A percentile compares a stretch with the other conserved stretches of the same genome.
These are phyloP conservation scores for Fusarium falciforme DNA, from an alignment of 2,329 filamentous ascomycete genomes.

Conservation along the genomic window DNA sequence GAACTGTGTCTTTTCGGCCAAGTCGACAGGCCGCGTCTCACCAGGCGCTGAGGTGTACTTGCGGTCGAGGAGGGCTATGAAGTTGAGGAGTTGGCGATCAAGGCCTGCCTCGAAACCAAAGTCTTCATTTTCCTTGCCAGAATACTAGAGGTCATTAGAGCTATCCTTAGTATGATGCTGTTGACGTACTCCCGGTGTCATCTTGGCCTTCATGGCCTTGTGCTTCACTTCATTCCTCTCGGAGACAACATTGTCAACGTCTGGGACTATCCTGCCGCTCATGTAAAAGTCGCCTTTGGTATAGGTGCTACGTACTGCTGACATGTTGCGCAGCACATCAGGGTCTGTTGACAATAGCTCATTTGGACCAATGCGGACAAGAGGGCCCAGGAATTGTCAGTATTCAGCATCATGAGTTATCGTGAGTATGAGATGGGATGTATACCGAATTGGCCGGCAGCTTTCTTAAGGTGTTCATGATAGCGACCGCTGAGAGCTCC, in stretches of 20 bases:
- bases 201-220: slow-evolving; percentile 55
- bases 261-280: slow-evolving; percentile 62
- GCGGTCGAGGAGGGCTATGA: slow-evolving; percentile 58
- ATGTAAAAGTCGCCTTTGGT: slow-evolving; percentile 58
- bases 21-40: slow-evolving; percentile 55
- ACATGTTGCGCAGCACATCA: slow-evolving; percentile 52
- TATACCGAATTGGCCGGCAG: slow-evolving; percentile 42
- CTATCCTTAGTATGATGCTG: not conserved
- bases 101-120: slow-evolving; percentile 55
- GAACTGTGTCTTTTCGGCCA: slow-evolving; percentile 62
- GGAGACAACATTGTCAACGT: slow-evolving; percentile 65
- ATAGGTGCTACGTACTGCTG: slow-evolving; percentile 51
- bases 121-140: slow-evolving; percentile 60
- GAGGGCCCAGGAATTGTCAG: slow-evolving; percentile 39
- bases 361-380: slow-evolving; percentile 58
- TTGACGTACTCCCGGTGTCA: slow-evolving; percentile 55
- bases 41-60: slow-evolving; percentile 58
- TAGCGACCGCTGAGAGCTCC: slow-evolving; percentile 44
- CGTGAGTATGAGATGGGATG: too few species aligned
- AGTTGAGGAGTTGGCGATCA: slow-evolving; percentile 51
- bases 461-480: slow-evolving; percentile 41
- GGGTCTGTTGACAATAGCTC: slow-evolving; percentile 55
- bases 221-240: slow-evolving; percentile 61
- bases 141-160: slow-evolving; percentile 53
- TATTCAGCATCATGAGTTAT: not conserved